These are phyloP conservation scores for Hymenoscyphus albidus DNA, from an alignment of 2,329 filamentous ascomycete genomes.

Conservation along the genomic window DNA sequence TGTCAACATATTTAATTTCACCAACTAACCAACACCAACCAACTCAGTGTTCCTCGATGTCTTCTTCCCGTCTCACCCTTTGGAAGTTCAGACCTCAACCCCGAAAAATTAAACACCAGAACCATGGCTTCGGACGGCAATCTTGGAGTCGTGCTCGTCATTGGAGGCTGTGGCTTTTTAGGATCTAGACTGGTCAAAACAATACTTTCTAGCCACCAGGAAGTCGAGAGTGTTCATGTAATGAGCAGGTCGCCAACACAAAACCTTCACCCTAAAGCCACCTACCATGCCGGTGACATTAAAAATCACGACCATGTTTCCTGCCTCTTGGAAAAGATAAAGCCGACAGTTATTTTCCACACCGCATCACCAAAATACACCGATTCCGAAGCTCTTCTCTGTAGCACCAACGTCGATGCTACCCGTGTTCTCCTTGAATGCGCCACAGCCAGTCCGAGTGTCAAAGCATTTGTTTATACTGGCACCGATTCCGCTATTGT, in stretches of 20 bases:
- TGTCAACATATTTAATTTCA: neutral
- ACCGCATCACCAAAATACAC: constrained; percentile 31
- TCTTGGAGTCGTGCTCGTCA: constrained; percentile 24
- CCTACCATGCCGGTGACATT: constrained; percentile 33
- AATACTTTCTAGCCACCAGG: too few species aligned
- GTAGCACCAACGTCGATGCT: constrained; percentile 34
- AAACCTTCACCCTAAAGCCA: constrained; percentile 28
- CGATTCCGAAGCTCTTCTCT: constrained; percentile 23
- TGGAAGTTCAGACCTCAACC: neutral
- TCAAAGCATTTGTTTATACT: constrained; percentile 36
- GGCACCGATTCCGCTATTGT: constrained; percentile 33
- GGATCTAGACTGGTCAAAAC: constrained; percentile 31
- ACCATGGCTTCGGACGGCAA: constrained; percentile 1
- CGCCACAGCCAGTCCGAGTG: constrained; percentile 21
- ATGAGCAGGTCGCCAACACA: constrained; percentile 29
- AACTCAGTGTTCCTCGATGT: neutral
- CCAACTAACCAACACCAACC: too few species aligned
- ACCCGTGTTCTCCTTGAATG: constrained; percentile 32
- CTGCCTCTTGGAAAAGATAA: constrained; percentile 24
- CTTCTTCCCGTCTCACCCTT: neutral
- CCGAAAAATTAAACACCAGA: neutral
- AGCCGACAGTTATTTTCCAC: constrained; percentile 36
- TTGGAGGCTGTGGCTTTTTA: constrained; percentile 37
- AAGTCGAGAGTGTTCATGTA: constrained; percentile 14
- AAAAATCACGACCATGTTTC: constrained; percentile 21